Evolutionary conservation across 805 yeast genomes (phyloP), one percentile per base, ranked within the genome.

Genomic region (Wickerhamiella alocasiicola): DNA sequence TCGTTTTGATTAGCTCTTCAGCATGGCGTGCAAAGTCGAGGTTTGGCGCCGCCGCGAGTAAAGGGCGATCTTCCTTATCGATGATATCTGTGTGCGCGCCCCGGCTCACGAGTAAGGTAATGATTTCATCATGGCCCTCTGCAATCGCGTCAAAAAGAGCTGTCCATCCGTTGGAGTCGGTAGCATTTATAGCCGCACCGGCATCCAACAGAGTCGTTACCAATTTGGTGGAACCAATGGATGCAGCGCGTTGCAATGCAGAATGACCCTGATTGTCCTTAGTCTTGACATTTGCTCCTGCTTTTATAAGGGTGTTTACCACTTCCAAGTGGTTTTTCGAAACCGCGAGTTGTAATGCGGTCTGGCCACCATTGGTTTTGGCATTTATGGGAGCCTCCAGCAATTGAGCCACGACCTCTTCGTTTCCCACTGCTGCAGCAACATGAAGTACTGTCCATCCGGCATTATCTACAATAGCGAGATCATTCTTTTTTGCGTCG

Each of bases 371-470:
- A 30, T 42, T 48, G 0, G 94, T 78, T 23, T 69, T 69, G 31
- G 69, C 54, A 52, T 83, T 64, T 17, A 82, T 65, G 11, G 12
- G 17, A 46, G 67, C 64, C 0, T 56, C 59, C 48, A 75, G 61
- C n/a, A 84, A 53, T 33, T 64, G 51, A 25, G 46, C 46, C 7
- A 68, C 63, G 3, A 83, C 50, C 6, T 78, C 67, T 17, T 65
- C 49, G 50, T 74, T 71, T 0, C 95, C 95, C 2, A 78, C 65
- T 0, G 95, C 72, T 0, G 81, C 70, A 0, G 91, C 84, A 39
- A 88, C 76, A 57, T 87, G 96, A 25, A 83, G 52, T 1, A 93
- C 84, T 0, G 88, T 78, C 95, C 95, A 87, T 0, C 94, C 94
- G 9, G 87, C 67, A 15, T 70, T 77, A 56, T 87, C 97, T 0